phyloP scores from a whole-genome alignment of 805 yeast species.

The Spathaspora hagerdaliae region DNA sequence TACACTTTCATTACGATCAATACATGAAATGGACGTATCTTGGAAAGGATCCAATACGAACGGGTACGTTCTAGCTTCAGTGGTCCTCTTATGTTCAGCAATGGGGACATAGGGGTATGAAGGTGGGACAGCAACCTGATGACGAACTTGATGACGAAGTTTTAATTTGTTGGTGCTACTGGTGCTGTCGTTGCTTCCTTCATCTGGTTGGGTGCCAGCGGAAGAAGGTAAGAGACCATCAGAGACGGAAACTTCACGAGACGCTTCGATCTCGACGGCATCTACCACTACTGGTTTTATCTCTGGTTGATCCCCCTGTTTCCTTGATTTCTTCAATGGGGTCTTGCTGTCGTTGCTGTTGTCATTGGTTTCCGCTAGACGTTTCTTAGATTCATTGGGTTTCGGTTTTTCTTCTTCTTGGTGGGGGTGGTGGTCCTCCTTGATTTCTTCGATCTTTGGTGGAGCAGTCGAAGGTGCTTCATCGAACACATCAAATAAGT shows the following conservation, averaged over 20 bases:
- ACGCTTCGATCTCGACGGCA: conserved; percentile 82
- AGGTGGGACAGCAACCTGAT: conserved; percentile 95
- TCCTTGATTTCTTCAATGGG: conserved; percentile 14
- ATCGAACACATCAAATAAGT: conserved; percentile 59
- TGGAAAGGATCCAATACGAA: conserved; percentile 95
- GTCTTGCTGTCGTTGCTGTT: conserved; percentile 14
- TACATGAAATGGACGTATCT: conserved; percentile 93
- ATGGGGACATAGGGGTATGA: conserved; percentile 85
- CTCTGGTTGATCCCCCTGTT: conserved; percentile 15
- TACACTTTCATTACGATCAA: conserved; percentile 91
- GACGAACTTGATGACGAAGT: conserved; percentile 90
- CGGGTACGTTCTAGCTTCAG: conserved; percentile 87
- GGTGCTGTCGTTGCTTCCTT: too few species aligned
- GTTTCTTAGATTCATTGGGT: conserved; percentile 6
- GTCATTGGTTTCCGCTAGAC: conserved; percentile 19
- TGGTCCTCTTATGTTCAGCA: conserved; percentile 72
- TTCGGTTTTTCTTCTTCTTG: conserved; percentile 1
- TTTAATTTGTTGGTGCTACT: conserved; percentile 44
- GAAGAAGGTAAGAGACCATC: conserved; percentile 49
- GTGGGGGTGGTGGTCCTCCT: conserved; percentile 7
- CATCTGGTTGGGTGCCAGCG: conserved; percentile 13
- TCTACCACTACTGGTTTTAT: conserved; percentile 79
- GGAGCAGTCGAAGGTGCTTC: conserved; percentile 46
- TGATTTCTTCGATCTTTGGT: conserved; percentile 17
- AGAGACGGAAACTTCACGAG: conserved; percentile 82